phyloP scores from a whole-genome alignment of 208 protist species.

The Polymyxa betae region DNA sequence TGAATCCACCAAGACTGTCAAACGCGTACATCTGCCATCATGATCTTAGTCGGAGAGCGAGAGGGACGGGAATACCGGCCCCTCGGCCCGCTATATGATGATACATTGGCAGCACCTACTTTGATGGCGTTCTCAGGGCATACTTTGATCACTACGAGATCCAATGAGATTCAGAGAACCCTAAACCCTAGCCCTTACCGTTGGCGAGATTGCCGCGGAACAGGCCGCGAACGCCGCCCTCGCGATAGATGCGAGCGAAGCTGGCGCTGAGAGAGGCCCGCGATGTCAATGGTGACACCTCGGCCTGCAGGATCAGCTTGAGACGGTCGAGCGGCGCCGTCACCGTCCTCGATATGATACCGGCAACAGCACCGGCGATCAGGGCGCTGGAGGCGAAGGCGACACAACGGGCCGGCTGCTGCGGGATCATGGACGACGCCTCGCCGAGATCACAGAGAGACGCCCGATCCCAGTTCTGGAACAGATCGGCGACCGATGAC shows the following conservation, averaged over 20 bases:
- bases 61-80: no score
- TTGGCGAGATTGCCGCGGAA: constrained; percentile 14
- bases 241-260: not conserved
- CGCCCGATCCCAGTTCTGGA: not conserved
- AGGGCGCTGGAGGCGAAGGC: not conserved
- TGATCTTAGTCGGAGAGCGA: no score
- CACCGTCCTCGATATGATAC: not conserved
- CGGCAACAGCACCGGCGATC: not conserved
- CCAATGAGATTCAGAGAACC: no score
- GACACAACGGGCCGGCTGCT: not conserved
- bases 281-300: not conserved
- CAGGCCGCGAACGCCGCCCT: not conserved
- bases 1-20: not conserved
- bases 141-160: no score
- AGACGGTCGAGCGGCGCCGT: not conserved
- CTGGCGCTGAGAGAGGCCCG: not conserved
- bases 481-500: not conserved
- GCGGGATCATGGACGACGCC: not conserved
- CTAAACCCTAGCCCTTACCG: no score
- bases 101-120: no score
- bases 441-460: not conserved
- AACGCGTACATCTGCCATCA: not conserved
- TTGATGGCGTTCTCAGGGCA: not conserved
- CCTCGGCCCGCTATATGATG: no score
- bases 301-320: not conserved